A percentile compares a stretch with the other conserved stretches of the same genome.
Conservation (phyloP, 768 basidiomycete genomes). For the Inosperma sp. region DNA sequence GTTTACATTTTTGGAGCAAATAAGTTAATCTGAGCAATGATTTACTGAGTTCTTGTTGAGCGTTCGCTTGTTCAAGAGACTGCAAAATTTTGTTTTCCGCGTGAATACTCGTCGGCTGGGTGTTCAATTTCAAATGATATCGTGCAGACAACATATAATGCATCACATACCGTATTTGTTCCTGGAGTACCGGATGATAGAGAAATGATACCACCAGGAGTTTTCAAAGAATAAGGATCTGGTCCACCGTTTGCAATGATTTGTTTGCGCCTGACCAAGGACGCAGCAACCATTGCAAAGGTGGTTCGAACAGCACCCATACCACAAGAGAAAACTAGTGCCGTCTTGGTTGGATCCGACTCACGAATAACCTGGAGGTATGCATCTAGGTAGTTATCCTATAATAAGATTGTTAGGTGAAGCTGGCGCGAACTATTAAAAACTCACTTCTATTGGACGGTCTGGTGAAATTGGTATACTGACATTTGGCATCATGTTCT, state of each 20-base stretch:
- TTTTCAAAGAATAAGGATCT: conserved; percentile 69
- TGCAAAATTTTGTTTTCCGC: conserved; percentile 57
- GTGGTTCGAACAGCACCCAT: conserved; percentile 96
- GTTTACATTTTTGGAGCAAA: conserved; percentile 71
- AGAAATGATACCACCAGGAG: conserved; percentile 17
- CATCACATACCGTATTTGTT: conserved; percentile 42
- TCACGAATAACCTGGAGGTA: conserved; percentile 78
- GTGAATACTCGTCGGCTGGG: conserved; percentile 27
- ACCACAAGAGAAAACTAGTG: conserved; percentile 92
- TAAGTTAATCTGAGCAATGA: conserved; percentile 76
- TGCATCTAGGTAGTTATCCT: conserved; percentile 95
- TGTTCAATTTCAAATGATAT: neutral
- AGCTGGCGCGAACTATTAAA: neutral
- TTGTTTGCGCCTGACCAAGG: conserved; percentile 78
- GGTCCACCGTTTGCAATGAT: conserved; percentile 56
- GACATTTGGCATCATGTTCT: neutral
- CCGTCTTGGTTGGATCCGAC: conserved; percentile 74
- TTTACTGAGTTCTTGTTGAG: conserved; percentile 73
- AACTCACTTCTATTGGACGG: conserved; percentile 76
- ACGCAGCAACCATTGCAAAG: conserved; percentile 95
- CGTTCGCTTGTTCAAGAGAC: conserved; percentile 68
- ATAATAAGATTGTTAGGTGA: neutral
- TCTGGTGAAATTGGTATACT: conserved; percentile 96
- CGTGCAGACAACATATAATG: neutral
- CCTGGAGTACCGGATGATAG: conserved; percentile 31